Conservation (phyloP, 257 asterid genomes). For the Nicotiana obtusifolia region DNA sequence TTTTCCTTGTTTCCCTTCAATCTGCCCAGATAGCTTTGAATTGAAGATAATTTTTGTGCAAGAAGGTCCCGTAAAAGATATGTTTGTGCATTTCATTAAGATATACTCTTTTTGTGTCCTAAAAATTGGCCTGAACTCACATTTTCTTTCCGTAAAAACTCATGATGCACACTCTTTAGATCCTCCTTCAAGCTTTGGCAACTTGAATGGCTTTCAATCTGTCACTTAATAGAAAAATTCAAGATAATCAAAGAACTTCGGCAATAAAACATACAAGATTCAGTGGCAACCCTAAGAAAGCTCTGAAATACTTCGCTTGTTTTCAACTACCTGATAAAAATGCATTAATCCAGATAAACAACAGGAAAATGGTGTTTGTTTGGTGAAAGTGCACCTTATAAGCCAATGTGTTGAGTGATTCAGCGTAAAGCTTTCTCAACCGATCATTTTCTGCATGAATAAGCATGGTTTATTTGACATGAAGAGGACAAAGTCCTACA, state of each 20-base stretch:
- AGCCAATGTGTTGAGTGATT: constrained; percentile 20
- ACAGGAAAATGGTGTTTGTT: neutral
- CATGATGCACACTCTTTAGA: constrained; percentile 22
- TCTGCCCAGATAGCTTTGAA: neutral
- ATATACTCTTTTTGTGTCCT: neutral
- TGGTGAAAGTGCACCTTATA: constrained; percentile 19
- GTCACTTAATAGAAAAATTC: neutral
- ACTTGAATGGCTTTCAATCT: constrained; percentile 30
- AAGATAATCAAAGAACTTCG: neutral
- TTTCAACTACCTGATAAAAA: neutral
- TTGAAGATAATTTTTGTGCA: neutral
- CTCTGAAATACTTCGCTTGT: neutral
- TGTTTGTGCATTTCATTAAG: neutral
- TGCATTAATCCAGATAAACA: neutral
- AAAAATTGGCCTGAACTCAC: constrained; percentile 14
- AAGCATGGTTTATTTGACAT: neutral
- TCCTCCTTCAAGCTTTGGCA: constrained; percentile 34
- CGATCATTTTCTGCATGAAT: constrained; percentile 30
- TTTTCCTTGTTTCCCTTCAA: neutral
- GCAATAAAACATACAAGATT: neutral
- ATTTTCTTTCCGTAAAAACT: constrained; percentile 23
- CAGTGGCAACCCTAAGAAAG: neutral
- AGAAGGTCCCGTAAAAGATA: neutral
- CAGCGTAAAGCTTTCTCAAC: constrained; percentile 22
- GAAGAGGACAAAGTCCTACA: neutral